These are phyloP conservation scores for Russula olivacea DNA, from an alignment of 768 basidiomycete species.

Conservation along the genomic window DNA sequence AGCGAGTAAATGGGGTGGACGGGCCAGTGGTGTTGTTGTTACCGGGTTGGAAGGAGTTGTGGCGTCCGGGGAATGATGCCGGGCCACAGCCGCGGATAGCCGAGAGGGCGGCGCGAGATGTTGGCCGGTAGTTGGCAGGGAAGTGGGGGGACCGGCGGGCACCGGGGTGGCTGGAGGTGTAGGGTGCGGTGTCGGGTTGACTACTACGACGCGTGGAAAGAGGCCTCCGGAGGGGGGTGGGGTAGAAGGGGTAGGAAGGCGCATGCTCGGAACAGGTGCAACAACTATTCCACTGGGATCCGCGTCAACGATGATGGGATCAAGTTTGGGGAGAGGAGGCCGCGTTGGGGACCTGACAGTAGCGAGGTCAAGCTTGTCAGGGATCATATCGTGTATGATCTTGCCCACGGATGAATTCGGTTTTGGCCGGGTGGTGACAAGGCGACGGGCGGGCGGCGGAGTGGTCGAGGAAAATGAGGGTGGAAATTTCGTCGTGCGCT, in stretches of 20 bases:
- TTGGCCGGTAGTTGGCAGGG: constrained; percentile 30
- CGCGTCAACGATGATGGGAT: constrained; percentile 21
- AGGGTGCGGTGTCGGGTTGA: constrained; percentile 72
- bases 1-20: constrained; percentile 39
- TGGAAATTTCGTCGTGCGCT: neutral
- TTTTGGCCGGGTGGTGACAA: constrained; percentile 22
- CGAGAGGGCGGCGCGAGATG: constrained; percentile 31
- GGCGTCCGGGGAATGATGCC: constrained; percentile 13
- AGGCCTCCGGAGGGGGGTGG: constrained; percentile 28
- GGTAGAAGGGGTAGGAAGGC: constrained; percentile 21
- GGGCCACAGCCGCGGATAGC: constrained; percentile 23
- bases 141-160: constrained; percentile 26
- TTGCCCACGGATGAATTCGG: constrained; percentile 36
- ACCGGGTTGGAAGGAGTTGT: constrained; percentile 23
- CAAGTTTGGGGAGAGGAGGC: constrained; percentile 20
- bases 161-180: constrained; percentile 70
- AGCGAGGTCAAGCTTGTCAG: constrained; percentile 34
- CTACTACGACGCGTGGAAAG: constrained; percentile 57
- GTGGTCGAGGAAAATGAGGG: constrained; percentile 10
- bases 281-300: constrained; percentile 25
- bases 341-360: constrained; percentile 25
- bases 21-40: constrained; percentile 30
- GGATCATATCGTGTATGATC: constrained; percentile 57
- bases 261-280: constrained; percentile 28
- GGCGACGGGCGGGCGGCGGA: neutral